Percentiles rank a stretch among this genome's conserved stretches.
Conservation (phyloP, 2,329 filamentous ascomycete genomes). For the Bipolaris gigantea region DNA sequence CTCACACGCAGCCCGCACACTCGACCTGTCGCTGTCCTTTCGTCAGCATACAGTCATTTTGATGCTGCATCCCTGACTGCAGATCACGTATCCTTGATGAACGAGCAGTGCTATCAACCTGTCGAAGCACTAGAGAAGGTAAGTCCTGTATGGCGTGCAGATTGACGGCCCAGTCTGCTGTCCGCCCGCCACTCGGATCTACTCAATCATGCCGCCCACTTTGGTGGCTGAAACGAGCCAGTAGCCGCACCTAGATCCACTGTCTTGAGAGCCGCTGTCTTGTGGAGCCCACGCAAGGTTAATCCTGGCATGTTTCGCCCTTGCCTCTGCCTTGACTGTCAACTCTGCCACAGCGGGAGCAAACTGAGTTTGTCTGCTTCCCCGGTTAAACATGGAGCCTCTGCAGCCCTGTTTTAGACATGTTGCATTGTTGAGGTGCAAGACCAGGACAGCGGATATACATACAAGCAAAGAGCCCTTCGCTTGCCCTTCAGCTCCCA, state of each 20-base stretch:
- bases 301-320: neutral
- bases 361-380: neutral
- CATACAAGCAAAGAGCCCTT: constrained; percentile 2
- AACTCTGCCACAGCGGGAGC: neutral
- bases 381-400: neutral
- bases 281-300: neutral
- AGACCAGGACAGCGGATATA: constrained; percentile 3
- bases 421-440: constrained; percentile 12
- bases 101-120: constrained; percentile 14
- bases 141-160: constrained; percentile 16
- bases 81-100: constrained; percentile 20
- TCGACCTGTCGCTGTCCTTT: constrained; percentile 7
- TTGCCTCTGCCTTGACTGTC: neutral
- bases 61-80: constrained; percentile 17
- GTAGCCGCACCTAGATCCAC: neutral
- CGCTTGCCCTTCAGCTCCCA: neutral
- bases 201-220: neutral
- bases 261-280: neutral
- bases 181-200: neutral
- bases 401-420: neutral
- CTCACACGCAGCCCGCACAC: constrained; percentile 1
- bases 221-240: neutral
- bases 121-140: constrained; percentile 14
- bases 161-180: constrained; percentile 1
- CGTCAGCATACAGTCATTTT: constrained; percentile 11